phyloP scores from a whole-genome alignment of 1,284 basidiomycete species.

The Anthracocystis setariae region DNA sequence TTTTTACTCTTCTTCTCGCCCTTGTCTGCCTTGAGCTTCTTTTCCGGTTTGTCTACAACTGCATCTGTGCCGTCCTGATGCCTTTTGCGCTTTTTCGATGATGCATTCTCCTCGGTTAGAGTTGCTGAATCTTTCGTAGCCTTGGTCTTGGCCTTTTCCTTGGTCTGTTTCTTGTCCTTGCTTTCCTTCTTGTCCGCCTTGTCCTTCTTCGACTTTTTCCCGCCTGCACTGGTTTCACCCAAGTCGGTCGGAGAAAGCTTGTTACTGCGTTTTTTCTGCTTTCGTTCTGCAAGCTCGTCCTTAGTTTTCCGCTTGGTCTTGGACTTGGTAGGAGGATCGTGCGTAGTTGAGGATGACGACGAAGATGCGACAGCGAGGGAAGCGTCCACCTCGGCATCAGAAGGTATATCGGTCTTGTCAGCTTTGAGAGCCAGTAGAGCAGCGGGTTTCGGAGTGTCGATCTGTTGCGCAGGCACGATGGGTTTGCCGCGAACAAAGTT shows the following conservation, averaged over 20 bases:
- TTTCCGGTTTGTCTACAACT: slow-evolving; percentile 1
- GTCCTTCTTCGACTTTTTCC: slow-evolving; percentile 20
- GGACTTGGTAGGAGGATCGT: too few species aligned
- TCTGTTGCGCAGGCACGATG: slow-evolving; percentile 27
- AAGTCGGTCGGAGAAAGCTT: slow-evolving; percentile 11
- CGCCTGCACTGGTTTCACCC: not conserved
- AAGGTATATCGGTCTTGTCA: slow-evolving; percentile 12
- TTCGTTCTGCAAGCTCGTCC: slow-evolving; percentile 15
- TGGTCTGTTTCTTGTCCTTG: slow-evolving; percentile 7
- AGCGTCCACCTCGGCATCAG: slow-evolving; percentile 18
- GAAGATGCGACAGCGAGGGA: slow-evolving; percentile 14
- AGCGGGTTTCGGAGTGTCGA: slow-evolving; percentile 4
- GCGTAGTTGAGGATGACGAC: not conserved
- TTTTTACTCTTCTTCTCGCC: slow-evolving; percentile 6
- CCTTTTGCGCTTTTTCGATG: slow-evolving; percentile 83
- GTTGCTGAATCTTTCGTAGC: not conserved
- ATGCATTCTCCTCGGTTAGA: slow-evolving; percentile 1
- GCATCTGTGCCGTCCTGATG: slow-evolving; percentile 52
- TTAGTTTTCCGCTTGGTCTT: not conserved
- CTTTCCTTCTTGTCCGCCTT: slow-evolving; percentile 24
- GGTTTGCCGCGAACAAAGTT: slow-evolving; percentile 60
- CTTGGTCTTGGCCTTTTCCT: slow-evolving; percentile 1
- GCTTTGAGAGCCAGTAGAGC: not conserved
- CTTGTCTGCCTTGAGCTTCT: slow-evolving; percentile 3
- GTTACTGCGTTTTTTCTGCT: slow-evolving; percentile 30